phyloP scores from a whole-genome alignment of 1,284 basidiomycete genomes.

The Phylloboletellus chloephorus region DNA sequence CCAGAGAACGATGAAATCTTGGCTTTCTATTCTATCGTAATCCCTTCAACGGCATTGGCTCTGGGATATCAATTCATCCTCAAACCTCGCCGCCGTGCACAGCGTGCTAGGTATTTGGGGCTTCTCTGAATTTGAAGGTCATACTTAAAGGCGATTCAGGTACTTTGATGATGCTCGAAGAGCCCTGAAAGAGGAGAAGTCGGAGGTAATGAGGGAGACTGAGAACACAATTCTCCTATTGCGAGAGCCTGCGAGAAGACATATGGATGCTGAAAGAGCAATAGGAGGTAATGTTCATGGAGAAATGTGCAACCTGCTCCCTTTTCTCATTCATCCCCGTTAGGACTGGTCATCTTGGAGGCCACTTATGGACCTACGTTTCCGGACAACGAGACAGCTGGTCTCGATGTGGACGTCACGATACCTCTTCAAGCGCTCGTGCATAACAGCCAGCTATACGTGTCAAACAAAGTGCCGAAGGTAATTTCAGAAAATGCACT shows the following conservation, averaged over 20 bases:
- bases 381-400: slow-evolving; percentile 43
- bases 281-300: slow-evolving; percentile 27
- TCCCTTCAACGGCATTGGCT: slow-evolving; percentile 45
- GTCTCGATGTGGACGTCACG: slow-evolving; percentile 69
- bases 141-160: slow-evolving; percentile 36
- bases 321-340: slow-evolving; percentile 10
- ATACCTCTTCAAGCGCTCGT: slow-evolving; percentile 81
- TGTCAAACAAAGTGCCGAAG: slow-evolving; percentile 70
- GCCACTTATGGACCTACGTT: slow-evolving; percentile 53
- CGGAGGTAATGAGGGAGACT: slow-evolving; percentile 52
- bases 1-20: slow-evolving; percentile 41
- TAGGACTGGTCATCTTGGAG: slow-evolving; percentile 64
- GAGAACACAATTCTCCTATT: slow-evolving; percentile 46
- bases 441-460: slow-evolving; percentile 70
- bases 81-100: slow-evolving; percentile 42
- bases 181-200: slow-evolving; percentile 54
- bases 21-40: slow-evolving; percentile 39
- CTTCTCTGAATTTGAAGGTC: slow-evolving; percentile 9
- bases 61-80: slow-evolving; percentile 49
- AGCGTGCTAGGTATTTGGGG: slow-evolving; percentile 33
- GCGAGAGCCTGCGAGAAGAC: slow-evolving; percentile 42
- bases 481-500: slow-evolving; percentile 32
- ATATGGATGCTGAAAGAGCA: slow-evolving; percentile 38
- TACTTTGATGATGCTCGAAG: slow-evolving; percentile 47
- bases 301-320: slow-evolving; percentile 2